These are phyloP conservation scores for Actinomortierella wolfii DNA, from an alignment of 371 early-diverging fungal genomes.

Conservation along the genomic window DNA sequence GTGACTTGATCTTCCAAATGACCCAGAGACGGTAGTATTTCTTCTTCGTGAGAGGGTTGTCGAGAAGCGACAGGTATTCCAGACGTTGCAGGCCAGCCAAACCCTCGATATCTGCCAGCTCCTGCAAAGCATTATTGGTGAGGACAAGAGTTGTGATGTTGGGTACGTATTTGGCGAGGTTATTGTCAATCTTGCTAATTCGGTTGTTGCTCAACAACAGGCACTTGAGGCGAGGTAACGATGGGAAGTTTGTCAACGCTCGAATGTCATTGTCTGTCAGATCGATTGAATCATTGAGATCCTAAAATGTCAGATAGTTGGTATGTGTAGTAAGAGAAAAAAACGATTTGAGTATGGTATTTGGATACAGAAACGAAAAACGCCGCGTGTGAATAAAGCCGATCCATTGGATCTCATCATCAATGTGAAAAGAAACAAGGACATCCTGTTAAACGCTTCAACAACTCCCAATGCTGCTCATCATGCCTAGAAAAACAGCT, in stretches of 20 bases:
- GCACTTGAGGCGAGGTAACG: slow-evolving; percentile 75
- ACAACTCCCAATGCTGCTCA: not conserved
- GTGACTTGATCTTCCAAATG: slow-evolving; percentile 75
- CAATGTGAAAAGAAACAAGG: too few relatives aligned
- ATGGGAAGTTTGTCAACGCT: slow-evolving; percentile 87
- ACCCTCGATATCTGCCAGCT: slow-evolving; percentile 85
- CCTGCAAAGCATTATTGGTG: slow-evolving; percentile 82
- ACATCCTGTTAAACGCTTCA: too few relatives aligned
- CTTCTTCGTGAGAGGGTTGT: slow-evolving; percentile 87
- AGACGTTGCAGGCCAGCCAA: slow-evolving; percentile 61
- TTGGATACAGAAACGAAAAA: too few relatives aligned
- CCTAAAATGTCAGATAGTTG: too few relatives aligned
- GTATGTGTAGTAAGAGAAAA: not conserved
- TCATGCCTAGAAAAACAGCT: too few relatives aligned
- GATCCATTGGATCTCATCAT: too few relatives aligned
- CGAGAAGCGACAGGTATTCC: slow-evolving; percentile 71
- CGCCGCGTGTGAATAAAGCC: too few relatives aligned
- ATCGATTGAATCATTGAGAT: slow-evolving; percentile 91
- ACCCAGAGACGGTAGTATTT: slow-evolving; percentile 83
- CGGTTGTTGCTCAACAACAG: slow-evolving; percentile 88
- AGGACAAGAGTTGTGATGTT: slow-evolving; percentile 80
- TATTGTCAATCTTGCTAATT: slow-evolving; percentile 74
- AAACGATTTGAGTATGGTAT: too few relatives aligned
- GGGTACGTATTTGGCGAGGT: slow-evolving; percentile 69
- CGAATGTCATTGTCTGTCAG: slow-evolving; percentile 92